Conservation (phyloP, 768 basidiomycete genomes). For the Termitomyces titanicus region DNA sequence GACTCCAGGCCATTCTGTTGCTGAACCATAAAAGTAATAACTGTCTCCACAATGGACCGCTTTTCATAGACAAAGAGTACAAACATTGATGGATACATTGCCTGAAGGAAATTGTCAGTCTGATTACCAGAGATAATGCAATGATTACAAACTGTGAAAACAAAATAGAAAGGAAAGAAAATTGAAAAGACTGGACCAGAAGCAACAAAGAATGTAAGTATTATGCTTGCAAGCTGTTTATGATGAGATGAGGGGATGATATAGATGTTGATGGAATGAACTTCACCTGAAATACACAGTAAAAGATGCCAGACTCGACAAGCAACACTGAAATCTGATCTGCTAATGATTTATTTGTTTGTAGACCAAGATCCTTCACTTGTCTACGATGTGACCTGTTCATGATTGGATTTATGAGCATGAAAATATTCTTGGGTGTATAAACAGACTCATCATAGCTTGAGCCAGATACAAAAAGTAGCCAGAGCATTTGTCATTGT, state of each 20-base stretch:
- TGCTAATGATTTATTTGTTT: background rate
- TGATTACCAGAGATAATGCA: background rate
- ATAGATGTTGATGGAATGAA: background rate
- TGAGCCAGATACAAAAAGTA: constrained; percentile 2
- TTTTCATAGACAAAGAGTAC: background rate
- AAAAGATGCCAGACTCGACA: background rate
- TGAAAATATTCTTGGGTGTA: background rate
- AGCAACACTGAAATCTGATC: background rate
- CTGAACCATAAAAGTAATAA: background rate
- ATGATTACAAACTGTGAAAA: background rate
- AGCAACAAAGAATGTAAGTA: background rate
- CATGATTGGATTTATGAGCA: background rate
- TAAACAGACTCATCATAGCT: background rate
- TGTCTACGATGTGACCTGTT: background rate
- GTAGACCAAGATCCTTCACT: background rate
- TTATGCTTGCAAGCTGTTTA: background rate
- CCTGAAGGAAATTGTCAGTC: background rate
- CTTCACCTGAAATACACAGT: background rate
- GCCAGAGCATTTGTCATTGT: background rate
- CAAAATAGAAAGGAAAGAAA: background rate
- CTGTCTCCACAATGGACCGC: background rate
- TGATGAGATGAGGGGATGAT: background rate
- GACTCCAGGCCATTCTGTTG: too few species aligned
- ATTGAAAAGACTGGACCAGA: background rate
- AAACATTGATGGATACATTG: background rate